A percentile compares a stretch with the other conserved stretches of the same genome.
These are phyloP conservation scores for Monilinia aucupariae DNA, from an alignment of 2,329 filamentous ascomycete genomes.

Conservation along the genomic window DNA sequence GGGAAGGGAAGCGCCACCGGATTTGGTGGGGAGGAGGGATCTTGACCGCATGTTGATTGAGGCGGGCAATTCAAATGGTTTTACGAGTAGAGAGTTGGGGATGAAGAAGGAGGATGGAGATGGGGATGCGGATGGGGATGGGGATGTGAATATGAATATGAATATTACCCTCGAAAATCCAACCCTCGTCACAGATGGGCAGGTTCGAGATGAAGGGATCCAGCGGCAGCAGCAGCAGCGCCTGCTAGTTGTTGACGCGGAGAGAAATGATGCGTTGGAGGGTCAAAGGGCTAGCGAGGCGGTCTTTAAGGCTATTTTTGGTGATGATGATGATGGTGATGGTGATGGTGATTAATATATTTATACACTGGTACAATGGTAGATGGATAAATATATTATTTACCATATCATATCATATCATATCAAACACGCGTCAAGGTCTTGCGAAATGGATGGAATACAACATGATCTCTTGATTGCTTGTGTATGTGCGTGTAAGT, in stretches of 20 bases:
- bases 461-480: too few species aligned
- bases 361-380: too few species aligned
- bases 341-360: too few species aligned
- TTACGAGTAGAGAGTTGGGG: slow-evolving; percentile 34
- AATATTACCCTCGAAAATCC: not conserved
- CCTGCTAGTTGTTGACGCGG: slow-evolving; percentile 64
- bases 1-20: slow-evolving; percentile 32
- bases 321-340: slow-evolving; percentile 69
- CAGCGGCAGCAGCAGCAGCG: slow-evolving; percentile 19
- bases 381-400: too few species aligned
- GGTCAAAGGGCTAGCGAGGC: slow-evolving; percentile 69
- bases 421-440: too few species aligned
- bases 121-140: not conserved
- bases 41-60: slow-evolving; percentile 52
- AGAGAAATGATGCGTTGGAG: slow-evolving; percentile 74
- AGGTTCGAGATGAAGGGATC: slow-evolving; percentile 13
- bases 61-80: slow-evolving; percentile 33
- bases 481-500: too few species aligned
- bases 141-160: too few species aligned
- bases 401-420: too few species aligned
- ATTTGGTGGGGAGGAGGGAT: slow-evolving; percentile 48
- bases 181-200: too few species aligned
- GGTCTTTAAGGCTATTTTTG: slow-evolving; percentile 90
- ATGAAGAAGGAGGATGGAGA: slow-evolving; percentile 20
- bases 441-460: too few species aligned